Evolutionary conservation across 345 rosid species (phyloP), one percentile per base, ranked within the genome.

Genomic region (Ceriops tagal): DNA sequence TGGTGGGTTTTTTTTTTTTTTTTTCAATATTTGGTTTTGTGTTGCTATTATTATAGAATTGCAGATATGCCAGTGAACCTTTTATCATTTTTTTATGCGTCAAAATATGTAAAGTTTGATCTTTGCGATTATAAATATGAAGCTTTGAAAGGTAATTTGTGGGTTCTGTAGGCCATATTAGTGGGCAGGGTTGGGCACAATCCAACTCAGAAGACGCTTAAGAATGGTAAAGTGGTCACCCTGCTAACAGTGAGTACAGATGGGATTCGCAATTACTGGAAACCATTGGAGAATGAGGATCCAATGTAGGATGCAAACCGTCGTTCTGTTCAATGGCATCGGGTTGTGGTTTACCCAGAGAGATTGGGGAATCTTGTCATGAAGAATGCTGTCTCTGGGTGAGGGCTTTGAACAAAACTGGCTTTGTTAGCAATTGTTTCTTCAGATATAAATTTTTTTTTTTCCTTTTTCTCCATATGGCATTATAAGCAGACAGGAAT

Each of bases 161-260:
- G 31, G 39, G 18, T 30, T 67, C 72, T 81, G 31, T 68, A 92
- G 99, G 98, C 99, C 24, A 92, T 95, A 61, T 62, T 95, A 76
- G 89, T 95, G 73, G 99, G 99, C 66, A 89, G 81, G 81, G 98
- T 88, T 27, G 97, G 98, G 71, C 93, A 83, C 80, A 70, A 58
- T 24, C 99, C 97, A 5, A 3, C 90, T 35, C 93, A 84, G 88
- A 95, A 92, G 86, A 87, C 56, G 83, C 71, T 95, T 67, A 90
- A 60, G 82, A 84, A 72, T 73, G 98, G 99, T 6, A 75, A 71
- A 61, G 59, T 67, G 24, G 61, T 88, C 22, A 90, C 96, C 13
- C 74, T 90, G 53, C 81, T 95, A 72, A 81, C 96, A 10, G 60
- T 95, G 34, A 96, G 88, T 47, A 95, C 99, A 0, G 99, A 97